Percentiles rank a stretch among this genome's conserved stretches.
These are phyloP conservation scores for Pseudozyma sp. DNA, from an alignment of 1,284 basidiomycete genomes.

Conservation along the genomic window DNA sequence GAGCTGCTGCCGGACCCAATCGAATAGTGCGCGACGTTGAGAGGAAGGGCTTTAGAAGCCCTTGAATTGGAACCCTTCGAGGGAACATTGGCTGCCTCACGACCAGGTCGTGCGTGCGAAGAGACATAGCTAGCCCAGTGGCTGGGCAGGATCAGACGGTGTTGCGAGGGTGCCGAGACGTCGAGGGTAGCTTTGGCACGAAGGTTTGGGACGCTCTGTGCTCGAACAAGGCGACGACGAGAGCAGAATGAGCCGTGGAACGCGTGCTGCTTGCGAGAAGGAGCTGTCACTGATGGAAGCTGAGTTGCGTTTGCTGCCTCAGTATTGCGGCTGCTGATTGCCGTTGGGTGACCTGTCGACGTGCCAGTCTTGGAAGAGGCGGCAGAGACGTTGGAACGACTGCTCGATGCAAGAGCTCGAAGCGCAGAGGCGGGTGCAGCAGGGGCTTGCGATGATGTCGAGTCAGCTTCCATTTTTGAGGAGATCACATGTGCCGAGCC, in stretches of 20 bases:
- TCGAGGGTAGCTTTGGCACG: constrained; percentile 49
- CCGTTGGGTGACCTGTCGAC: neutral
- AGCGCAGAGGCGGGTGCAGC: neutral
- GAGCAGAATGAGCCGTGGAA: constrained; percentile 3
- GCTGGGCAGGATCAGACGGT: constrained; percentile 43
- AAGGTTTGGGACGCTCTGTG: constrained; percentile 52
- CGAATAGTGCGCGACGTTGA: constrained; percentile 25
- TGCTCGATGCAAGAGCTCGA: constrained; percentile 9
- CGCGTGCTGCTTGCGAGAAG: constrained; percentile 20
- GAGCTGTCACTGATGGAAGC: constrained; percentile 13
- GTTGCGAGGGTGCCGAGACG: constrained; percentile 26
- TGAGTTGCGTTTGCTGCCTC: constrained; percentile 4
- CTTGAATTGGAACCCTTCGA: constrained; percentile 6
- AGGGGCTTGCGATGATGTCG: neutral
- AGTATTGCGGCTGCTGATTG: neutral
- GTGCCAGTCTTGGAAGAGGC: neutral
- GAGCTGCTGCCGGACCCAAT: constrained; percentile 18
- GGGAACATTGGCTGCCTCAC: constrained; percentile 7
- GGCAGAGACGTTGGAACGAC: constrained; percentile 1
- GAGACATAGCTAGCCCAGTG: constrained; percentile 40
- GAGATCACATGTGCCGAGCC: neutral
- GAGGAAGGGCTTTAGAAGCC: constrained; percentile 17
- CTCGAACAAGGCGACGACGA: constrained; percentile 33
- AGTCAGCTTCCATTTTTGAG: neutral
- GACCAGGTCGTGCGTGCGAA: constrained; percentile 21